These are phyloP conservation scores for Trichoderma pleuroti DNA, from an alignment of 2,329 filamentous ascomycete species.

Conservation along the genomic window DNA sequence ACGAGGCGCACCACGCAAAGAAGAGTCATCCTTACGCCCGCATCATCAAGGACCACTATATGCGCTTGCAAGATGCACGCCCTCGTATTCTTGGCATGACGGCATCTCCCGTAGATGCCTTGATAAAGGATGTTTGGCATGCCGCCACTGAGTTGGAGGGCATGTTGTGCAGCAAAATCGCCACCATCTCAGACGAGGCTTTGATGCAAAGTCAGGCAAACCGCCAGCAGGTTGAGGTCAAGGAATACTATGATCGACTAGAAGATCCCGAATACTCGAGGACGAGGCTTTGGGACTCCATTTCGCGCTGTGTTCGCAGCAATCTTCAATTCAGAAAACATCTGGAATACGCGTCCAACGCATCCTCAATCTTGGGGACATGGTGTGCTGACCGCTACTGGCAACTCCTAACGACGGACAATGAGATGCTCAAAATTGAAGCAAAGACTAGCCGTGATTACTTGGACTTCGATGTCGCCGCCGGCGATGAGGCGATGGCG, in stretches of 20 bases:
- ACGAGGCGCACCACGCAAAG: constrained; percentile 95
- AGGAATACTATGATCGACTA: constrained; percentile 43
- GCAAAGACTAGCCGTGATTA: constrained; percentile 46
- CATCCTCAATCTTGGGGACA: constrained; percentile 65
- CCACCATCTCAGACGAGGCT: constrained; percentile 56
- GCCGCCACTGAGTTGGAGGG: constrained; percentile 72
- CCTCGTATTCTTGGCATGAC: constrained; percentile 95
- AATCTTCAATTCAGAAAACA: constrained; percentile 50
- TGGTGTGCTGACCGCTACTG: constrained; percentile 87
- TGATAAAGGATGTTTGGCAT: constrained; percentile 61
- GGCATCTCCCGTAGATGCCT: constrained; percentile 86
- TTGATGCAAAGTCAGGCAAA: constrained; percentile 26
- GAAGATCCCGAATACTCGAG: constrained; percentile 44
- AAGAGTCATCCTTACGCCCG: constrained; percentile 86
- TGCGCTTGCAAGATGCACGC: constrained; percentile 42
- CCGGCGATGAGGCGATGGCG: constrained; percentile 47
- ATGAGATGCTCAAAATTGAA: constrained; percentile 59
- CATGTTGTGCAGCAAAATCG: constrained; percentile 77
- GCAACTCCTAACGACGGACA: constrained; percentile 64
- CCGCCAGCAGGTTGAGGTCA: constrained; percentile 49
- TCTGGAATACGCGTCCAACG: constrained; percentile 57
- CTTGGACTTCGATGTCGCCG: constrained; percentile 20
- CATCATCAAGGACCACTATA: constrained; percentile 86
- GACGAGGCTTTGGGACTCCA: constrained; percentile 60
- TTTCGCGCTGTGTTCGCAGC: constrained; percentile 46